Base-by-base conservation (phyloP, 2,329 filamentous ascomycete genomes). In the Penicillium sp. region DNA sequence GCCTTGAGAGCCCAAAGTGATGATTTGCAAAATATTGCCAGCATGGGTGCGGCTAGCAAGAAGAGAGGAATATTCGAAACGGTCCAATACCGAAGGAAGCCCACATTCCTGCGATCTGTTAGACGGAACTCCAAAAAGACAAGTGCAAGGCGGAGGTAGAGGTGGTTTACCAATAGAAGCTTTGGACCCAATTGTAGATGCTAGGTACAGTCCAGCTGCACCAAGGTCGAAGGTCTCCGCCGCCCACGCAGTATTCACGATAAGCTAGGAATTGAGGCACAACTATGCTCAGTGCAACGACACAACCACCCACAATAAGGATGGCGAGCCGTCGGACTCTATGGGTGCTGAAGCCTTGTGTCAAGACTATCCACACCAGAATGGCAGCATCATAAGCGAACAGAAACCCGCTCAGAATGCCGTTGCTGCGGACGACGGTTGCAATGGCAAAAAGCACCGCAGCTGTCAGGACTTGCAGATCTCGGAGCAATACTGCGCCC, bases 41-140 rank as follows among this genome's bases (percentile, higher is more conserved):
- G 79, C 81, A 94, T 89, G 1, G 95, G 95, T 0, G 85, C 76
- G 1, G 93, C 93, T 11, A 99, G 83, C 22, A 93, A 69, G 76
- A 99, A 99, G 1, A 99, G 83, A 0, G 95, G 95, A 10, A 95
- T 71, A 70, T 99, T 97, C 6, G 89, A 86, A 0, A 89, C 63
- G 0, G 88, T 96, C 95, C 95, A 99, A 79, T 99, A 99, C 59
- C 85, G 85, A 53, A 98, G 83, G 66, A 96, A 89, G 0, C 95
- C 95, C 54, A 90, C 87, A 68, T 94, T 88, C 95, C 93, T 96
- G 61, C 22, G 39, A 16, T 11, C 50, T 43, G 71, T 66, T 66
- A 61, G 59, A 60, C 24, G 24, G 6, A 22, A 33, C 31, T 19
- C 27, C 50, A 16, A 35, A 6, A 35, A 24, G 11, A 14, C 10